These are phyloP conservation scores for Fusarium equiseti DNA, from an alignment of 2,329 filamentous ascomycete genomes.

Conservation along the genomic window DNA sequence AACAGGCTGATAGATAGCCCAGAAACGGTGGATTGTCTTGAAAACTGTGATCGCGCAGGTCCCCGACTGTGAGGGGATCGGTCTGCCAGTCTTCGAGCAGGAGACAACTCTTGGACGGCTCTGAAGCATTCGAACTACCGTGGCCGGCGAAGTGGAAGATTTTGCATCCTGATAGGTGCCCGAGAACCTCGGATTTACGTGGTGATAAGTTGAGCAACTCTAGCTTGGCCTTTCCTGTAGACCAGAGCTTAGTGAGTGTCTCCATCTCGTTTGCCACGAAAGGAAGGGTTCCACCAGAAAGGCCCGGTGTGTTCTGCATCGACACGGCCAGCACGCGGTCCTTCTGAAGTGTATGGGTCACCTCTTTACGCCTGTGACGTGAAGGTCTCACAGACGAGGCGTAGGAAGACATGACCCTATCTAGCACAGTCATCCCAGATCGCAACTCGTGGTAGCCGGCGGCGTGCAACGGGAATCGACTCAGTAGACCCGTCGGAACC, in stretches of 20 bases:
- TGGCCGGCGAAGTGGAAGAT: neutral
- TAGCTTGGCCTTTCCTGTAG: no score
- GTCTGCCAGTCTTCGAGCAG: neutral
- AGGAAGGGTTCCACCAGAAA: neutral
- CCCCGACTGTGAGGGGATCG: rapidly evolving
- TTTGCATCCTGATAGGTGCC: neutral
- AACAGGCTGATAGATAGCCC: neutral
- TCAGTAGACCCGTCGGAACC: neutral
- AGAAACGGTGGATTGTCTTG: neutral
- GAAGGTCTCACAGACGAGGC: neutral
- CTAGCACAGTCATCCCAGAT: neutral
- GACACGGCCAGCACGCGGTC: neutral
- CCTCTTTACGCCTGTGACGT: neutral
- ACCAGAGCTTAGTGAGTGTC: neutral
- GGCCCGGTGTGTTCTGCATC: neutral
- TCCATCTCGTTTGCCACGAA: neutral
- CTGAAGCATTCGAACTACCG: neutral
- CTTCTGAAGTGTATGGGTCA: no score
- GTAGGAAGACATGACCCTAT: neutral
- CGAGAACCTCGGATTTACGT: neutral
- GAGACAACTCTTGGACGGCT: neutral
- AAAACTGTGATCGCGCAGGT: neutral
- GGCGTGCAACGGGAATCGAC: neutral
- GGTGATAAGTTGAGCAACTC: no score
- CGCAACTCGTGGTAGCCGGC: neutral